A percentile compares a stretch with the other conserved stretches of the same genome.
Conservation (phyloP, 768 basidiomycete species). For the Amanita molliuscula region DNA sequence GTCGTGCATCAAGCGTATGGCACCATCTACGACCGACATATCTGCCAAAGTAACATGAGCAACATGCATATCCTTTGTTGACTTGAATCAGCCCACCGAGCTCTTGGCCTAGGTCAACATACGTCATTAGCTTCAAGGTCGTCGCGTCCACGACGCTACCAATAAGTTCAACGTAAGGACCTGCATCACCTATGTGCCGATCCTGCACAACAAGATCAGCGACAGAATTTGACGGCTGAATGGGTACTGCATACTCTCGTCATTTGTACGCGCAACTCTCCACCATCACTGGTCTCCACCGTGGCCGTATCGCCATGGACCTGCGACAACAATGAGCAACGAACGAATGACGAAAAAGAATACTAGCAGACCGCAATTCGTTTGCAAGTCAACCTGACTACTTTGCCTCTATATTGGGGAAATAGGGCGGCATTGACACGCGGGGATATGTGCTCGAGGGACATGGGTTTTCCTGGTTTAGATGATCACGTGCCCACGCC, state of each 20-base stretch:
- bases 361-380: background rate
- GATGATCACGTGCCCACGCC: conserved; percentile 4
- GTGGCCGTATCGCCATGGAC: conserved; percentile 2
- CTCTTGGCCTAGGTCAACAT: background rate
- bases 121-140: conserved; percentile 3
- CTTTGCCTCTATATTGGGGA: conserved; percentile 1
- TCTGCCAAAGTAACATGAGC: background rate
- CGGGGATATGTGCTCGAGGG: conserved; percentile 1
- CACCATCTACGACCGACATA: background rate
- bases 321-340: background rate
- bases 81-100: background rate
- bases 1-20: background rate
- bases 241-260: background rate
- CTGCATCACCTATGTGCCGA: background rate
- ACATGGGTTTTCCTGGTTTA: background rate
- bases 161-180: conserved; percentile 5
- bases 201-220: background rate
- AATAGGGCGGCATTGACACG: conserved; percentile 5
- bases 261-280: conserved; percentile 4
- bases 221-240: background rate
- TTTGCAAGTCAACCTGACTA: conserved; percentile 3
- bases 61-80: background rate
- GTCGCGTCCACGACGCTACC: conserved; percentile 3
- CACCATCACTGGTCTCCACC: conserved; percentile 5
- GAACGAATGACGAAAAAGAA: no score